Percentiles rank a stretch among this genome's conserved stretches.
phyloP scores from a whole-genome alignment of 805 yeast species.

The Torulaspora franciscae region DNA sequence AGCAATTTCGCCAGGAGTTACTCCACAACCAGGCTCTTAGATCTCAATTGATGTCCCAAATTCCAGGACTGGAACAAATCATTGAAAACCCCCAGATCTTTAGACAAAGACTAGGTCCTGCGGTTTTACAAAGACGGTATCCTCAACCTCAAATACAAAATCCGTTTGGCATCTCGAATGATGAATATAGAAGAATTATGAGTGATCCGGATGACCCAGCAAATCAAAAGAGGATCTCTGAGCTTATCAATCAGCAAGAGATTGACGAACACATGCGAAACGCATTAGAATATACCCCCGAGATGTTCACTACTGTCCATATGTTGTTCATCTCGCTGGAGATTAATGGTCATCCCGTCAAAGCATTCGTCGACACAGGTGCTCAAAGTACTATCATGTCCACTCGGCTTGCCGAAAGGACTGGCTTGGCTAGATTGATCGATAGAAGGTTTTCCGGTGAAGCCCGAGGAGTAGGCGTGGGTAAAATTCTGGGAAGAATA shows the following conservation, averaged over 20 bases:
- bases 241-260: constrained; percentile 61
- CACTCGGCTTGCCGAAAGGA: constrained; percentile 65
- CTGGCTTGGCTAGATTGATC: constrained; percentile 65
- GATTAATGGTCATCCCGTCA: constrained; percentile 74
- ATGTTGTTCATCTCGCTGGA: constrained; percentile 79
- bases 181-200: constrained; percentile 50
- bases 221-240: constrained; percentile 59
- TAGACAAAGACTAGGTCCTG: constrained; percentile 37
- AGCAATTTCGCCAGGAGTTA: constrained; percentile 46
- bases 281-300: constrained; percentile 88
- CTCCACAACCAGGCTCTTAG: constrained; percentile 40
- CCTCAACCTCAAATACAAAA: constrained; percentile 8
- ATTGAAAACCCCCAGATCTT: constrained; percentile 49
- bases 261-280: constrained; percentile 73
- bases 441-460: constrained; percentile 77
- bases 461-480: constrained; percentile 87
- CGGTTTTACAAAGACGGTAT: constrained; percentile 35
- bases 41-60: constrained; percentile 35
- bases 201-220: constrained; percentile 68
- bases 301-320: constrained; percentile 71
- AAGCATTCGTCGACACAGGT: constrained; percentile 95
- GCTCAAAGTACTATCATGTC: constrained; percentile 87
- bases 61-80: constrained; percentile 46
- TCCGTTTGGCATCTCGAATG: constrained; percentile 38
- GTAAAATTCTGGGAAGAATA: constrained; percentile 72